phyloP scores from a whole-genome alignment of 805 yeast species.

The Saccharomycopsis fermentans region DNA sequence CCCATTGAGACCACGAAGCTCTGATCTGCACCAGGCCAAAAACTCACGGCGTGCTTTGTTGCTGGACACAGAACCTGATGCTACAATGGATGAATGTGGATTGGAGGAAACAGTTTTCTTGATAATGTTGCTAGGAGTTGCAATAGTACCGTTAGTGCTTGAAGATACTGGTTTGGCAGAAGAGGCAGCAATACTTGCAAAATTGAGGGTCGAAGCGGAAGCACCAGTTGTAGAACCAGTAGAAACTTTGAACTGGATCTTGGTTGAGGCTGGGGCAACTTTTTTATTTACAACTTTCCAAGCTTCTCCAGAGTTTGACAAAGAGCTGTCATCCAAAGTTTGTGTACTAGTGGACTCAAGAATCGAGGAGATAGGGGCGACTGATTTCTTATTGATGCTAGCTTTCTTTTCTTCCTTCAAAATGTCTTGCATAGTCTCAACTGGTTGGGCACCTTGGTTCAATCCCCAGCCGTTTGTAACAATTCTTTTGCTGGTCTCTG shows the following conservation, averaged over 20 bases:
- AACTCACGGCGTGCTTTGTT: conserved; percentile 49
- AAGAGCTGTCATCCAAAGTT: conserved; percentile 24
- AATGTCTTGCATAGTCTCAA: conserved; percentile 49
- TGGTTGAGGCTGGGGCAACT: neutral
- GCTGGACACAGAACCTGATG: conserved; percentile 27
- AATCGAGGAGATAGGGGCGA: conserved; percentile 19
- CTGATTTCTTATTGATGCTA: conserved; percentile 21
- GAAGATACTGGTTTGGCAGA: neutral
- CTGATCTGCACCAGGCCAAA: conserved; percentile 60
- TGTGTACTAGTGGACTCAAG: conserved; percentile 15
- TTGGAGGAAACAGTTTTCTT: conserved; percentile 21
- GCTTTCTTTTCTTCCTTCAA: conserved; percentile 42
- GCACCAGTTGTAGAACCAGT: conserved; percentile 20
- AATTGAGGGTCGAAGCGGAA: conserved; percentile 23
- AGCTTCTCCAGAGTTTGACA: conserved; percentile 21
- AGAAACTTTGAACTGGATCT: neutral
- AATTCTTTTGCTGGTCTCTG: conserved; percentile 24
- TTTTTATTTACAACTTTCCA: conserved; percentile 14
- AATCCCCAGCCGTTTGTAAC: conserved; percentile 32
- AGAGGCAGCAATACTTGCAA: conserved; percentile 4
- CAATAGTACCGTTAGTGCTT: neutral
- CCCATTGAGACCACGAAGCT: conserved; percentile 56
- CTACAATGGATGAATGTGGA: conserved; percentile 27
- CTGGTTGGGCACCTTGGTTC: conserved; percentile 23
- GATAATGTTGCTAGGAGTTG: conserved; percentile 15